A percentile compares a stretch with the other conserved stretches of the same genome.
Evolutionary conservation across 208 protist genomes (phyloP).

Genomic region (Trypanosoma conorhini): DNA sequence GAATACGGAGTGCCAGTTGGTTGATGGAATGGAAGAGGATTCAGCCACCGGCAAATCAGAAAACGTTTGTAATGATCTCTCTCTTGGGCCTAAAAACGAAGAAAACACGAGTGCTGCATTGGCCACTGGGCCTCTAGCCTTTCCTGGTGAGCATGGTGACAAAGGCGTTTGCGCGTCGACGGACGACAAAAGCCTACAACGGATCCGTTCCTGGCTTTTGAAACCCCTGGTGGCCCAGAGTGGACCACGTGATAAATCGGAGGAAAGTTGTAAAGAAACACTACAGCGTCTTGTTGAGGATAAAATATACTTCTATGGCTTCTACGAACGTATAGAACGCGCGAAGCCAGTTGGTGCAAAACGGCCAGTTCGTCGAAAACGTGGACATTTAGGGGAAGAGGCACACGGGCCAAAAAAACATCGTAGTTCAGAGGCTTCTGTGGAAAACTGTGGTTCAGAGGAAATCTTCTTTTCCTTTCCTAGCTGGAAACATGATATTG

Average conservation of each 20-base stretch:
- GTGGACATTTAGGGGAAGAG: constrained; percentile 7
- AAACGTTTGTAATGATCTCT: not conserved
- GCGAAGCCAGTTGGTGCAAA: constrained; percentile 4
- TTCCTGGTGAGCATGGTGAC: not conserved
- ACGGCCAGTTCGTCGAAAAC: constrained; percentile 18
- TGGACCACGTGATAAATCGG: not conserved
- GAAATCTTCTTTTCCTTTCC: constrained; percentile 28
- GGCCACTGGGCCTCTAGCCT: not conserved
- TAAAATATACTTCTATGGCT: constrained; percentile 32
- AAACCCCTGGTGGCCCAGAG: constrained; percentile 1
- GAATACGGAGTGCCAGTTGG: not conserved
- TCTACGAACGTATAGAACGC: constrained; percentile 22
- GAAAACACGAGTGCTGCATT: not conserved
- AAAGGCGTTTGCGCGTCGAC: not conserved
- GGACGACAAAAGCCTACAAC: not conserved
- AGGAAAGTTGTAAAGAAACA: constrained; percentile 21
- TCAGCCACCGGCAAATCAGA: not conserved
- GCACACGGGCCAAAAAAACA: constrained; percentile 9
- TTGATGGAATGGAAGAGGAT: not conserved
- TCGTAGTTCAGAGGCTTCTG: not conserved
- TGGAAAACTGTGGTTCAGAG: not conserved
- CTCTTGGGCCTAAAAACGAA: not conserved
- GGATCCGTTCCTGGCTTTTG: constrained; percentile 20
- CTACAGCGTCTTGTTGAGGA: constrained; percentile 28
- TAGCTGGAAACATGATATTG: constrained; percentile 9